Evolutionary conservation across 2,329 filamentous ascomycete genomes (phyloP), one percentile per base, ranked within the genome.

Genomic region (Mycosphaerella arachidis): DNA sequence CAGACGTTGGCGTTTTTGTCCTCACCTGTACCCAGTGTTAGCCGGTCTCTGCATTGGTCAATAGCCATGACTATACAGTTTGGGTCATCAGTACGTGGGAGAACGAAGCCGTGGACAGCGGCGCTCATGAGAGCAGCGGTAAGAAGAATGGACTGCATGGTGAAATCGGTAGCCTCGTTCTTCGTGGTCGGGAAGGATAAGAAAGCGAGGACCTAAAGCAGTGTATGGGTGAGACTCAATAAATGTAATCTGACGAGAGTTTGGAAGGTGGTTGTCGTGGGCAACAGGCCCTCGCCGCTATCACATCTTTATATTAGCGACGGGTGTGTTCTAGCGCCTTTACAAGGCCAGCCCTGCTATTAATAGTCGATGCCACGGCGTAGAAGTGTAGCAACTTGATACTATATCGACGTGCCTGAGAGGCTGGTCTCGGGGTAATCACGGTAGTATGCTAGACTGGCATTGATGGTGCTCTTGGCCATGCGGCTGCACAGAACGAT

Each of bases 391-490:
- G 37, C 27, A 20, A 16, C 27, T 18, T 48, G 29, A 30, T 35
- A 16, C 33, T 48, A 48, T 56, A 33, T 43, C 27, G 54, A n/a
- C 20, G 27, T 48, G 48, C 37, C 43, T 24, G 29, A 33, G 27
- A 29, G 29, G 24, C 24, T 35, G 54, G 54, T 58, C 56, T 58
- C 56, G 56, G 56, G 29, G 33, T 58, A 58, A 58, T 58, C 48
- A 58, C 56, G 56, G 56, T 53, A 24, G 16, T 18, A 4, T 35
- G 43, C 45, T 7, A n/a, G 29, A 20, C 24, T 24, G 40, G 18
- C 18, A 55, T 37, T 9, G 53, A 24, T 46, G 53, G 20, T 30
- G 53, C 16, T 40, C n/a, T 45, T 29, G 27, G 46, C 48, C 9
- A 30, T 18, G 12, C 5, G 12, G 48, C 4, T 5, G 30, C 20